Evolutionary conservation across 1,284 basidiomycete species (phyloP).

Genomic region (Coniferiporia sulphurascens): DNA sequence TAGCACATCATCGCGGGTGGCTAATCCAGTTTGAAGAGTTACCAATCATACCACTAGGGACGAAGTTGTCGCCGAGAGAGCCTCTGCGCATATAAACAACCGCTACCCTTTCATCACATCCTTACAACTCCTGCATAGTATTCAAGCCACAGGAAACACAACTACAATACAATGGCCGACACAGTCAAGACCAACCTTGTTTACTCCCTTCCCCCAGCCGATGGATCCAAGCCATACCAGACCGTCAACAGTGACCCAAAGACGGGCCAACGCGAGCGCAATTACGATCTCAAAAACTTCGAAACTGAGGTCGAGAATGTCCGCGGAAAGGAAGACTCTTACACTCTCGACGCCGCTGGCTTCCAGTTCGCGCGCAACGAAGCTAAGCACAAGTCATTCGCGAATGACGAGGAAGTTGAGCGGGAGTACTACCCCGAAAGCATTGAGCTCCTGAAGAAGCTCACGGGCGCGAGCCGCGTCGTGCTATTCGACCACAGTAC

Average conservation of each 20-base stretch:
- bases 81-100: no score
- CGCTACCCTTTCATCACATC: not conserved
- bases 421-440: slow-evolving; percentile 57
- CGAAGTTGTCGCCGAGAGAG: no score
- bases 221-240: slow-evolving; percentile 19
- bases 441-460: slow-evolving; percentile 49
- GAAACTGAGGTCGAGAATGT: slow-evolving; percentile 47
- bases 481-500: slow-evolving; percentile 62
- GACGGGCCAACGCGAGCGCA: slow-evolving; percentile 5
- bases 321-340: slow-evolving; percentile 44
- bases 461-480: slow-evolving; percentile 54
- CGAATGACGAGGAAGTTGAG: slow-evolving; percentile 43
- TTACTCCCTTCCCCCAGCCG: slow-evolving; percentile 18
- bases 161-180: slow-evolving; percentile 1
- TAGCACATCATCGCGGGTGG: no score
- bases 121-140: not conserved
- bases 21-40: no score
- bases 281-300: slow-evolving; percentile 20
- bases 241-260: slow-evolving; percentile 11
- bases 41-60: no score
- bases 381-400: slow-evolving; percentile 40
- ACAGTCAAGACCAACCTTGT: slow-evolving; percentile 10
- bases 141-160: not conserved
- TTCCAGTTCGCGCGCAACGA: slow-evolving; percentile 45
- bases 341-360: slow-evolving; percentile 48